These are phyloP conservation scores for Crithidia brevicula DNA, from an alignment of 208 protist genomes.

Conservation along the genomic window DNA sequence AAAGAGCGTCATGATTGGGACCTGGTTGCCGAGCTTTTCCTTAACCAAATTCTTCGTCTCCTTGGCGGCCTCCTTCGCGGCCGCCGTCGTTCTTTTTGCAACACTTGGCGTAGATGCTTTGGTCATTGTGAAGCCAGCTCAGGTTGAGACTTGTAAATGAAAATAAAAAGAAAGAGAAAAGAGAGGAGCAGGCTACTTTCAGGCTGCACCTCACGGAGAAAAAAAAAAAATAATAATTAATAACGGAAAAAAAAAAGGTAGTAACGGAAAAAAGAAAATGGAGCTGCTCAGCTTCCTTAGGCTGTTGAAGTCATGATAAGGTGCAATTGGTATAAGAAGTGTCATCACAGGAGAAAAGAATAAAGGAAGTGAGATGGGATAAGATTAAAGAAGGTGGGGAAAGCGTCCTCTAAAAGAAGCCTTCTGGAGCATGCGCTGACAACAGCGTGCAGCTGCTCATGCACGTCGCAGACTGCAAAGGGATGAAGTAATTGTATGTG, in stretches of 20 bases:
- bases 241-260: background rate
- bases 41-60: constrained; percentile 21
- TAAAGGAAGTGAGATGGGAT: too few relatives aligned
- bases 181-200: background rate
- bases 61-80: constrained; percentile 1
- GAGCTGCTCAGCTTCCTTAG: too few relatives aligned
- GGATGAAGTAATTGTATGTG: too few relatives aligned
- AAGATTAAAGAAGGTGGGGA: too few relatives aligned
- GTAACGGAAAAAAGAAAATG: background rate
- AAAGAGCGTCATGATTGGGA: constrained; percentile 66
- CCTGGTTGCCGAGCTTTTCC: constrained; percentile 19
- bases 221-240: constrained; percentile 5
- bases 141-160: background rate
- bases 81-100: background rate
- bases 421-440: too few relatives aligned
- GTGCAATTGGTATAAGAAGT: too few relatives aligned
- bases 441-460: too few relatives aligned
- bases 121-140: background rate
- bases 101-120: background rate
- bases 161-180: constrained; percentile 15
- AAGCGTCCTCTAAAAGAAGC: too few relatives aligned
- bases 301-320: too few relatives aligned
- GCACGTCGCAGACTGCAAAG: too few relatives aligned
- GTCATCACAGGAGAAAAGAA: too few relatives aligned
- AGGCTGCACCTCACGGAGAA: background rate